Evolutionary conservation across 1,284 basidiomycete species (phyloP).

Genomic region (Fistulinella cinereoalba): DNA sequence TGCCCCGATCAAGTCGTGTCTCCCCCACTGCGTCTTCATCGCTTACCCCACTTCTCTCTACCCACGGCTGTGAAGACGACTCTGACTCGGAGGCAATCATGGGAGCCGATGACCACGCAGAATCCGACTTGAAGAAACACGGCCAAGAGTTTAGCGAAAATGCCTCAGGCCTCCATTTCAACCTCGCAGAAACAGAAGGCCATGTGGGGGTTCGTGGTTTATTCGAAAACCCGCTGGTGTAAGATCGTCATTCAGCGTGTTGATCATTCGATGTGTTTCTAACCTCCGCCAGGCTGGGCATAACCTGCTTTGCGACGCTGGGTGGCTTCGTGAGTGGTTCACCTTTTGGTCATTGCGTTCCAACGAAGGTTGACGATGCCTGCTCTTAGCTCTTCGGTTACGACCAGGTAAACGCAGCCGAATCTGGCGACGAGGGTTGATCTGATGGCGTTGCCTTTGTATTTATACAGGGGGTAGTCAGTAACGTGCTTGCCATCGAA

Average conservation of each 20-base stretch:
- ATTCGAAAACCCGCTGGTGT: constrained; percentile 32
- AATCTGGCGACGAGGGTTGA: background rate
- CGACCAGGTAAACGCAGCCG: constrained; percentile 18
- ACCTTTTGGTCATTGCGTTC: background rate
- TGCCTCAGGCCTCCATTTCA: constrained; percentile 1
- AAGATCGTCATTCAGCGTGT: constrained; percentile 5
- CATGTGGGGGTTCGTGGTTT: constrained; percentile 26
- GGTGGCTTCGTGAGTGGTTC: constrained; percentile 31
- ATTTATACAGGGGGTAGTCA: constrained; percentile 29
- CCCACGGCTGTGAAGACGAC: constrained; percentile 2
- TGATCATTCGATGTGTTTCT: constrained; percentile 4
- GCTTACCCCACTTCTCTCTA: constrained; percentile 10
- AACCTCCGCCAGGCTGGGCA: constrained; percentile 22
- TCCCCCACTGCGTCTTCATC: constrained; percentile 11
- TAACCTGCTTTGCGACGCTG: constrained; percentile 33
- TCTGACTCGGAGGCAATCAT: constrained; percentile 9
- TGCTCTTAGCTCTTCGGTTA: constrained; percentile 31
- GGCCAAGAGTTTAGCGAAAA: constrained; percentile 4
- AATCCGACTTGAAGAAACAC: constrained; percentile 2
- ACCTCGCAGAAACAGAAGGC: constrained; percentile 21
- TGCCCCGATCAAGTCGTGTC: background rate
- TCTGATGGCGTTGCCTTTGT: constrained; percentile 4
- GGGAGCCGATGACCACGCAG: constrained; percentile 5
- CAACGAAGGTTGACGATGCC: background rate
- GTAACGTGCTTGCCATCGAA: constrained; percentile 35